A percentile compares a stretch with the other conserved stretches of the same genome.
Evolutionary conservation across 306 rosid species (phyloP).

Genomic region (Gillenia trifoliata): DNA sequence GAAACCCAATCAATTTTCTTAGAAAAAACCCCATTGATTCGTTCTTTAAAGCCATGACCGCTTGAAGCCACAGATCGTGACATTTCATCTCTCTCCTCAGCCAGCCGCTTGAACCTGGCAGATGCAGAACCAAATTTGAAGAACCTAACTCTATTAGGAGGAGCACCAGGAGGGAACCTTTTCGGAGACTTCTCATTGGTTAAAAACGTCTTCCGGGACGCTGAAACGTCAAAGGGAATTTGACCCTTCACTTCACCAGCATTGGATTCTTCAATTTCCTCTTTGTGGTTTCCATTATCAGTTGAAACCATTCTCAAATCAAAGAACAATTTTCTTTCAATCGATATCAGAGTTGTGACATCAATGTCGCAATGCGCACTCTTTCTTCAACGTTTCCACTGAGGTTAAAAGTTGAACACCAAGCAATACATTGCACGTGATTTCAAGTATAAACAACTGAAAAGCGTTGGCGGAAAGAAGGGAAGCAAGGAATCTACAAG

Average conservation of each 20-base stretch:
- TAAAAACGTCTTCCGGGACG: conserved; percentile 35
- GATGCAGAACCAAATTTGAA: conserved; percentile 75
- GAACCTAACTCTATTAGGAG: conserved; percentile 40
- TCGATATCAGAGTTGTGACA: conserved; percentile 17
- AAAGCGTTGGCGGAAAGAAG: background rate
- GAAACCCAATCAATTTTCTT: conserved; percentile 67
- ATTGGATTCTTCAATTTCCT: conserved; percentile 48
- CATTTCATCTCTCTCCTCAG: conserved; percentile 52
- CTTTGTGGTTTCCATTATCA: conserved; percentile 41
- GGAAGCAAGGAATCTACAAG: conserved; percentile 17
- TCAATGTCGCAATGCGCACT: conserved; percentile 10
- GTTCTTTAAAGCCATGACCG: conserved; percentile 42
- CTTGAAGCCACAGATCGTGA: conserved; percentile 54
- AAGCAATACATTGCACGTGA: background rate
- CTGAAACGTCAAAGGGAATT: conserved; percentile 35
- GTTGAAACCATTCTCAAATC: conserved; percentile 43
- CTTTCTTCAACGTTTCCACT: conserved; percentile 8
- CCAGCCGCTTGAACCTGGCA: conserved; percentile 51
- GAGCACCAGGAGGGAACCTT: conserved; percentile 28
- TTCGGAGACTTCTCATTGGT: conserved; percentile 36
- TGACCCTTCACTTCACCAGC: conserved; percentile 34
- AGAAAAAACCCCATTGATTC: conserved; percentile 41
- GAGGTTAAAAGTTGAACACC: conserved; percentile 4
- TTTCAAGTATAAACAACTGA: background rate
- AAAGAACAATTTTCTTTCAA: conserved; percentile 9